Base-by-base conservation (phyloP, 306 rosid species). In the Lablab purpureus region DNA sequence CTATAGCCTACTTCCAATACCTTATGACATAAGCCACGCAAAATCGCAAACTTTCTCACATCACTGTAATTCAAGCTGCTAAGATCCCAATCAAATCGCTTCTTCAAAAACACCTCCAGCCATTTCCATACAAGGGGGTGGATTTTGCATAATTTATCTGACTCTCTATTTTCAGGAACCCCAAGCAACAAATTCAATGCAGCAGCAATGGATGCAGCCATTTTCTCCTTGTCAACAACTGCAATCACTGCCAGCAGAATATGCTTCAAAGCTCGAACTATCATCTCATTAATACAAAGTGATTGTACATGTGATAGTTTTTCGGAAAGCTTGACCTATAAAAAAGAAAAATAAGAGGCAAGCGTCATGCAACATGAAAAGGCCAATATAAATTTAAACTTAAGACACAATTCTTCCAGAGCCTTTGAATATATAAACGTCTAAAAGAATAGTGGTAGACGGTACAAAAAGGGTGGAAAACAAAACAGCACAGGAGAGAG, bases 21-120 rank as follows among this genome's bases (percentile, higher is more conserved):
- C 97, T 93, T 93, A 76, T 89, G 96, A 81, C 92, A 93, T 67
- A 93, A 83, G 47, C 97, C 97, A 71, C 96, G 97, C 46, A 93
- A 75, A 82, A 93, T 89, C 13, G 91, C 96, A 87, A 85, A 87
- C 81, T 91, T 89, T 85, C 97, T 86, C 83, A 91, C 67, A 25
- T 93, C 90, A 27, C 78, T 78, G 87, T 86, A 87, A 85, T 87
- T 83, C 49, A 86, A 86, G 80, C 86, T 82, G 76, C 83, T 85
- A 65, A 91, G 77, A 86, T 88, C 82, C 94, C 92, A 93, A 80
- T 90, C 91, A 72, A 88, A 93, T 76, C 97, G 81, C 83, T 91
- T 93, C 83, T 49, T 90, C 83, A 93, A 73, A 83, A 93, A 93
- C 12, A 85, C 85, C 76, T 88, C 87, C 60, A 93, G 87, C 96